These are phyloP conservation scores for Phaffia tasmanica DNA, from an alignment of 768 basidiomycete species.

Conservation along the genomic window DNA sequence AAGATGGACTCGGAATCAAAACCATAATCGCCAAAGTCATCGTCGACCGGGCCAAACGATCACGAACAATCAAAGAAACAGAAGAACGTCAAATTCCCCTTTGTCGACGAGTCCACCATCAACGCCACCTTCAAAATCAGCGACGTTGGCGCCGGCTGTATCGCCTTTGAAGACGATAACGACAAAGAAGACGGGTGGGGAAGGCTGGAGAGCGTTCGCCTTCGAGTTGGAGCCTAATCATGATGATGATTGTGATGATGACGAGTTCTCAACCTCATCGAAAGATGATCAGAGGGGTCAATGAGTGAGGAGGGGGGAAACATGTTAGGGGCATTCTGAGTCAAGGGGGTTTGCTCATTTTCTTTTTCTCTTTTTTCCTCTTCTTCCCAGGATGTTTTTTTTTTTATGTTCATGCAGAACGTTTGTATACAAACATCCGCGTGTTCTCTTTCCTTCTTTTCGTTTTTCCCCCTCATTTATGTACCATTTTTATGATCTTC, in stretches of 20 bases:
- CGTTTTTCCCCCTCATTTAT: neutral
- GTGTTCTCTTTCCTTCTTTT: conserved; percentile 1
- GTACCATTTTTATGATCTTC: neutral
- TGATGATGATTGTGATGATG: conserved; percentile 6
- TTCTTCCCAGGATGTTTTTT: neutral
- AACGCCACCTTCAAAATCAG: neutral
- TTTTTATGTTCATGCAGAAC: neutral
- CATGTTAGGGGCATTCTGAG: neutral
- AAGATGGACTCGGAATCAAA: no score
- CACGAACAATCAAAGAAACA: no score
- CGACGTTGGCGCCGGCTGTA: neutral
- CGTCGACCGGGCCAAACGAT: no score
- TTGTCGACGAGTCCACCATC: neutral
- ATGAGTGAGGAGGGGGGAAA: neutral
- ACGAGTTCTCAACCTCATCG: neutral
- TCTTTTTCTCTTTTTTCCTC: neutral
- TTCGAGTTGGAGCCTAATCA: neutral
- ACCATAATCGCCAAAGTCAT: no score
- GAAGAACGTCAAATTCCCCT: neutral
- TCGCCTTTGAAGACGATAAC: no score
- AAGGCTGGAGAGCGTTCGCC: no score
- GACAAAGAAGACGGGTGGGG: no score
- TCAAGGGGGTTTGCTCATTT: neutral
- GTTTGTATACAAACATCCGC: no score
- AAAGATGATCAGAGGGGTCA: no score